Percentiles rank a stretch among this genome's conserved stretches.
Conservation (phyloP, 306 rosid genomes). For the Acacia crassicarpa region DNA sequence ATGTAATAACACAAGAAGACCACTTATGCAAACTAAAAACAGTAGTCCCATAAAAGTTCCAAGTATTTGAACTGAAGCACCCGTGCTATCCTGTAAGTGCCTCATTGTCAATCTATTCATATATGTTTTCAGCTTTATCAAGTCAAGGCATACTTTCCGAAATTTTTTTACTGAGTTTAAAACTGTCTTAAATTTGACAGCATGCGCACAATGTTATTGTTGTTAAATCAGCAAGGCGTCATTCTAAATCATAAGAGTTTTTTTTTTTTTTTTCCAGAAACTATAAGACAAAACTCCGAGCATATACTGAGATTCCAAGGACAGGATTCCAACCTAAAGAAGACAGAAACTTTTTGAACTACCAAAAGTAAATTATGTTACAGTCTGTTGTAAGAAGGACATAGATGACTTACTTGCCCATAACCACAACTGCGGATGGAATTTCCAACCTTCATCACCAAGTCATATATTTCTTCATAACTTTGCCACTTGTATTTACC, state of each 20-base stretch:
- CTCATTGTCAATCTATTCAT: neutral
- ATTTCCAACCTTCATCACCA: slow-evolving; percentile 78
- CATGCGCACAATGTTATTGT: slow-evolving; percentile 14
- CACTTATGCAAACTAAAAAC: neutral
- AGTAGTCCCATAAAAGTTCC: neutral
- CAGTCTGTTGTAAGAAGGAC: slow-evolving; percentile 6
- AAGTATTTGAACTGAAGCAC: slow-evolving; percentile 8
- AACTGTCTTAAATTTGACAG: neutral
- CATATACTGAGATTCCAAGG: slow-evolving; percentile 13
- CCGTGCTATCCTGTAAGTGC: slow-evolving; percentile 1
- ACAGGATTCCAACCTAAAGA: slow-evolving; percentile 3
- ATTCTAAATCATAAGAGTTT: neutral
- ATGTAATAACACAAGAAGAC: neutral
- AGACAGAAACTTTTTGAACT: neutral
- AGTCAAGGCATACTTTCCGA: slow-evolving; percentile 13
- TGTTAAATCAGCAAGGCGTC: neutral
- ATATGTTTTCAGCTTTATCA: slow-evolving; percentile 11
- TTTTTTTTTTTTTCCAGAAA: neutral
- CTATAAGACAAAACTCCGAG: neutral
- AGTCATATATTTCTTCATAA: slow-evolving; percentile 70
- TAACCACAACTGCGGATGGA: slow-evolving; percentile 70
- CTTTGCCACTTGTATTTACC: slow-evolving; percentile 81
- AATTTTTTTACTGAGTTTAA: neutral
- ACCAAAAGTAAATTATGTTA: slow-evolving; percentile 1
- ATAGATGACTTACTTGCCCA: slow-evolving; percentile 57